Evolutionary conservation across 2,329 filamentous ascomycete species (phyloP).

Genomic region (Cladosporium phlei): DNA sequence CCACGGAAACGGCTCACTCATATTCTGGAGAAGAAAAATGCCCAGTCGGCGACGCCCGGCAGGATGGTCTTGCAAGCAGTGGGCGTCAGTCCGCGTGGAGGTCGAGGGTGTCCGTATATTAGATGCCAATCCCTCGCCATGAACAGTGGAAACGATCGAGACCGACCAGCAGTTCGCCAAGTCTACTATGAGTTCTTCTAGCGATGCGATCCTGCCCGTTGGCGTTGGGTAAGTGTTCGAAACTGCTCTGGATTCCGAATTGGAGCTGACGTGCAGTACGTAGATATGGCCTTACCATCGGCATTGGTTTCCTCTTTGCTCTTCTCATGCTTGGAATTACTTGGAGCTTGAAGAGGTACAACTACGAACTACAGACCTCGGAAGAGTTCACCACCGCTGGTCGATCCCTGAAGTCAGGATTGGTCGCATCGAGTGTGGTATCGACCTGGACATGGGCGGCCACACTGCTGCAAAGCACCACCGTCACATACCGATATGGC

Average conservation of each 20-base stretch:
- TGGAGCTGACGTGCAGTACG: background rate
- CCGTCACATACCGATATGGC: conserved; percentile 61
- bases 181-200: conserved; percentile 2
- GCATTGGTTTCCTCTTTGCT: conserved; percentile 68
- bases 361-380: conserved; percentile 14
- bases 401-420: conserved; percentile 77
- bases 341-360: conserved; percentile 40
- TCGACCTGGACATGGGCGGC: conserved; percentile 75
- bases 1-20: no score
- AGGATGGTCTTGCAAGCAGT: background rate
- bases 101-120: no score
- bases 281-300: conserved; percentile 60
- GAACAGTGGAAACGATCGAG: background rate
- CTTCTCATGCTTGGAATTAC: conserved; percentile 32
- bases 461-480: conserved; percentile 31
- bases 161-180: background rate
- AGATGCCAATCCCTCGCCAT: no score
- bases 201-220: conserved; percentile 10
- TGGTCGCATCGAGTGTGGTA: conserved; percentile 81
- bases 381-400: conserved; percentile 90
- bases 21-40: no score
- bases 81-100: no score
- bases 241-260: background rate
- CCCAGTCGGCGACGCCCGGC: conserved; percentile 1
- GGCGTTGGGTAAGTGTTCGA: conserved; percentile 8